phyloP scores from a whole-genome alignment of 768 basidiomycete genomes.

The Tricholoma terreum region DNA sequence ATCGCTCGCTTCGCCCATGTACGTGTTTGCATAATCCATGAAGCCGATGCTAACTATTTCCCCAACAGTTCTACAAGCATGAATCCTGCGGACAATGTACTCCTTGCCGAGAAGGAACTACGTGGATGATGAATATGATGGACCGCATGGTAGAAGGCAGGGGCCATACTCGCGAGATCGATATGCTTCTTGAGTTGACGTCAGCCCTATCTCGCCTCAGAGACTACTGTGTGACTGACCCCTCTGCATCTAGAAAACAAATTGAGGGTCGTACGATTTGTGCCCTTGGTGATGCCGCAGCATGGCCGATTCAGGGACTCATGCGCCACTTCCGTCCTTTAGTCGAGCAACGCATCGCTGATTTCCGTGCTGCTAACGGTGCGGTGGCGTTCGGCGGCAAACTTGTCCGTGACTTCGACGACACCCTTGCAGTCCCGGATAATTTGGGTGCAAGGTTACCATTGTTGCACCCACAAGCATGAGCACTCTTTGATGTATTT shows the following conservation, averaged over 20 bases:
- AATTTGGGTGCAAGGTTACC: conserved; percentile 60
- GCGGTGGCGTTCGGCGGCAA: conserved; percentile 87
- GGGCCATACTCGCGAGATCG: conserved; percentile 90
- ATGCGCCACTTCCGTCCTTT: conserved; percentile 98
- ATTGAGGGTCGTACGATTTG: conserved; percentile 96
- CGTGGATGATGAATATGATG: conserved; percentile 99
- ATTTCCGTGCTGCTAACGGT: conserved; percentile 73
- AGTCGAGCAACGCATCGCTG: conserved; percentile 83
- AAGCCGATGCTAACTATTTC: neutral
- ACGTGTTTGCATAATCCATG: conserved; percentile 14
- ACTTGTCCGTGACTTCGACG: conserved; percentile 64
- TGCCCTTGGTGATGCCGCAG: conserved; percentile 94
- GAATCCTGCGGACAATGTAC: conserved; percentile 98
- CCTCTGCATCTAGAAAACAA: conserved; percentile 67
- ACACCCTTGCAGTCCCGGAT: conserved; percentile 70
- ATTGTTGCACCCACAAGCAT: conserved; percentile 19
- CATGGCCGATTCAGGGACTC: conserved; percentile 97
- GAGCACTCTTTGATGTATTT: neutral
- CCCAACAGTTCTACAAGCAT: conserved; percentile 87
- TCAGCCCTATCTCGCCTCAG: conserved; percentile 32
- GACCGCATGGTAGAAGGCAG: conserved; percentile 91
- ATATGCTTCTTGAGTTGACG: conserved; percentile 97
- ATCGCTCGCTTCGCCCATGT: conserved; percentile 91
- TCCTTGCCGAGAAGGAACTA: conserved; percentile 91
- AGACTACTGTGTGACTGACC: neutral